Conservation (phyloP, 2,329 filamentous ascomycete species). For the Mycosphaerella sp. region DNA sequence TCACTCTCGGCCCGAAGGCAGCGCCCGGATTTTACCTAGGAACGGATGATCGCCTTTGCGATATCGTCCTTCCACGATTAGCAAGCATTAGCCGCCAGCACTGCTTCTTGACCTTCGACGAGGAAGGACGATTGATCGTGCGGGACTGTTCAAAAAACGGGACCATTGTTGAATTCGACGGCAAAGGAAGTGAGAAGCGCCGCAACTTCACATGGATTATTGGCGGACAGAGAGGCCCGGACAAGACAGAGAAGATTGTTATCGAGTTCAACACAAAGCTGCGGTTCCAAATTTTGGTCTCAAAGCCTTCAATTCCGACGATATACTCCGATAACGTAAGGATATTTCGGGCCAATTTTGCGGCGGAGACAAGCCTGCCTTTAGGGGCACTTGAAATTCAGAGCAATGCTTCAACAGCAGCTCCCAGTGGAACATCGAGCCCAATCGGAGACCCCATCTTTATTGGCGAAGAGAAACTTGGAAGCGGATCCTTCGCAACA, state of each 20-base stretch:
- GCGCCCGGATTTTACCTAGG: background rate
- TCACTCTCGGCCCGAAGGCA: background rate
- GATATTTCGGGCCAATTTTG: too few relatives aligned
- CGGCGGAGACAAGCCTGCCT: too few relatives aligned
- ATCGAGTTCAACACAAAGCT: too few relatives aligned
- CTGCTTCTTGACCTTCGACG: background rate
- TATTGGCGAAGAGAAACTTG: constrained; percentile 1
- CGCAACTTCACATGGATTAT: constrained; percentile 2
- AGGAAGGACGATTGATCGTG: background rate
- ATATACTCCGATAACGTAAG: too few relatives aligned
- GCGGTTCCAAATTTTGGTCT: too few relatives aligned
- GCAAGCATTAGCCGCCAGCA: background rate
- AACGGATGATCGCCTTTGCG: background rate
- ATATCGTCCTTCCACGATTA: background rate
- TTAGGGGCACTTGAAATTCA: too few relatives aligned
- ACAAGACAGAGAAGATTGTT: too few relatives aligned
- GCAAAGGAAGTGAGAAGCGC: background rate
- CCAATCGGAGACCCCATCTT: background rate
- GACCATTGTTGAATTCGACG: background rate
- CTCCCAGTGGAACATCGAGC: too few relatives aligned
- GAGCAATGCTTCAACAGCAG: too few relatives aligned
- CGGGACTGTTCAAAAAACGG: background rate
- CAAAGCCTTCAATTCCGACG: too few relatives aligned
- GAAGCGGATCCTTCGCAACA: background rate
- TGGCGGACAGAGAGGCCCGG: background rate